Evolutionary conservation across 805 yeast species (phyloP), one percentile per base, ranked within the genome.

Genomic region (Ogataea wickerhamii): DNA sequence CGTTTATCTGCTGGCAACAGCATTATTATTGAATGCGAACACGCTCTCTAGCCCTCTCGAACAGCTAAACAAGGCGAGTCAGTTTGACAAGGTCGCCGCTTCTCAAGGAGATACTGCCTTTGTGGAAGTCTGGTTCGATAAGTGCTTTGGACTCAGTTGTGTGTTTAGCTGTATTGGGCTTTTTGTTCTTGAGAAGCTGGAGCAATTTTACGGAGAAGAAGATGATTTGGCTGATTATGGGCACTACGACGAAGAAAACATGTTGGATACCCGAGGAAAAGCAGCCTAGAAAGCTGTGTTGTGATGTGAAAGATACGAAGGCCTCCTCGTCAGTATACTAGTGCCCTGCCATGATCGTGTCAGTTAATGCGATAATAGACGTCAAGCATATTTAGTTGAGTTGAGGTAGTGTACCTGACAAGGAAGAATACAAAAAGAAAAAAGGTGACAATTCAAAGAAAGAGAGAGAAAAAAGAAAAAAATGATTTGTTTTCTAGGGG

Each of bases 51-150:
- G 63, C 5, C 66, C 69, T 32, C 52, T 72, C 6, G 66, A 73
- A 18, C 32, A 8, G 20, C 32, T 29, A 11, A 29, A 13, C 13
- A 21, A 29, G 22, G 32, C 13, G 14, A 18, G 32, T 4, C 56
- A 34, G 60, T 68, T 43, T 46, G 60, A 43, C 61, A 68, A 19
- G 37, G 17, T 8, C 16, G 7, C 29, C n/a, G 16, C 29, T 11
- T 8, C 7, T 14, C 7, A 11, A 8, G 49, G 25, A 47, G 53
- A 53, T 48, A 31, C 61, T 46, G 34, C 47, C 18, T 73, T 71
- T 47, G 66, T 74, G 16, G 78, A 74, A 42, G 54, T 56, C 16
- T 72, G 76, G 76, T 75, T 73, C 45, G 78, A 74, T 45, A 63
- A 70, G 51, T 68, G 74, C 29, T 75, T 73, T 56, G 74, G 67